Evolutionary conservation across 1,284 basidiomycete species (phyloP).

Genomic region (Melanopsichium pennsylvanicum): DNA sequence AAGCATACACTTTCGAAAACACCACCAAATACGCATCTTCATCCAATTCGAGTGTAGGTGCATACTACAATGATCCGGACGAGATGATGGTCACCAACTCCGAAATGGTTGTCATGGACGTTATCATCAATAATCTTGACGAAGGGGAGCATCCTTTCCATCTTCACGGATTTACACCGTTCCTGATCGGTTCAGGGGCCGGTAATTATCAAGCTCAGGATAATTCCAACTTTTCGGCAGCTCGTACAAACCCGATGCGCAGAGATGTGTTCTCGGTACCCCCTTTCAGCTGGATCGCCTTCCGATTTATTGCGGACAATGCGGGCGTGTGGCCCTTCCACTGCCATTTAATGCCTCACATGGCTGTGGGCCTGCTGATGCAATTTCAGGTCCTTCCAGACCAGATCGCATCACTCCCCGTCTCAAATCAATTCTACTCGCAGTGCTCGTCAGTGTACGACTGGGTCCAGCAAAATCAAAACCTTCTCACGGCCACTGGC

Average conservation of each 20-base stretch:
- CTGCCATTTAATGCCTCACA: slow-evolving; percentile 50
- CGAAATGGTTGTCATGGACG: slow-evolving; percentile 55
- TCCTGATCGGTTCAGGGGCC: slow-evolving; percentile 62
- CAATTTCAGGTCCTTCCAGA: slow-evolving; percentile 42
- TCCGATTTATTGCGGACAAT: slow-evolving; percentile 55
- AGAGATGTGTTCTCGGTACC: slow-evolving; percentile 53
- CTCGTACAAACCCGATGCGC: slow-evolving; percentile 41
- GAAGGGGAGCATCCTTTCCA: slow-evolving; percentile 70
- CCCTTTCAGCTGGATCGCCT: slow-evolving; percentile 46
- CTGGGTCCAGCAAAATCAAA: slow-evolving; percentile 30
- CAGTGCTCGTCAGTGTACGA: slow-evolving; percentile 29
- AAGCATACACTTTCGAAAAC: slow-evolving; percentile 33
- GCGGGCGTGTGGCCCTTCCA: slow-evolving; percentile 57
- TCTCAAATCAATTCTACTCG: slow-evolving; percentile 12
- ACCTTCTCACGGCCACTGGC: slow-evolving; percentile 21
- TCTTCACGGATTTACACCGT: slow-evolving; percentile 50
- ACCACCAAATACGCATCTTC: slow-evolving; percentile 13
- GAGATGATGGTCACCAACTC: slow-evolving; percentile 44
- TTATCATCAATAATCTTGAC: slow-evolving; percentile 65
- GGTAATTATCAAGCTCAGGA: slow-evolving; percentile 51
- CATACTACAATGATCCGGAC: slow-evolving; percentile 31
- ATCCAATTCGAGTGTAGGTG: slow-evolving; percentile 23
- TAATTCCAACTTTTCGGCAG: slow-evolving; percentile 28
- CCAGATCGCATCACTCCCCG: slow-evolving; percentile 17
- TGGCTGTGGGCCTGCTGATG: slow-evolving; percentile 47